These are phyloP conservation scores for Penicillium sp. DNA, from an alignment of 2,329 filamentous ascomycete species.

Conservation along the genomic window DNA sequence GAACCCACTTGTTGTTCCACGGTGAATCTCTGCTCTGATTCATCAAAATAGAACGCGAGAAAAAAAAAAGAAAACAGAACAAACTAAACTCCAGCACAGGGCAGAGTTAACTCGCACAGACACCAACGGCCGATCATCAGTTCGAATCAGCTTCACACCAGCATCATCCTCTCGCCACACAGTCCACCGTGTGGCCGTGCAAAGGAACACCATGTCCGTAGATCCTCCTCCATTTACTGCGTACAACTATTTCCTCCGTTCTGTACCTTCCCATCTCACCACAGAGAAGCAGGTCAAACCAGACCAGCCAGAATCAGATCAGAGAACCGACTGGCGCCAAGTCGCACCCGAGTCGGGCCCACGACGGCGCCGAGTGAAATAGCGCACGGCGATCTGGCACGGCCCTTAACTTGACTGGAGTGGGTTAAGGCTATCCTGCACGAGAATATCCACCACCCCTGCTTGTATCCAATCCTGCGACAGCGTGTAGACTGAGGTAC, in stretches of 20 bases:
- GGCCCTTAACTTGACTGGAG: background rate
- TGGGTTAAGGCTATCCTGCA: background rate
- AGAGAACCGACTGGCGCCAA: slow-evolving; percentile 22
- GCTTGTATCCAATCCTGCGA: background rate
- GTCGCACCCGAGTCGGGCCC: slow-evolving; percentile 27
- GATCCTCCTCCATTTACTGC: too few species aligned
- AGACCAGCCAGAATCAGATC: slow-evolving; percentile 12
- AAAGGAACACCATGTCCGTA: background rate
- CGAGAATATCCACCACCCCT: background rate
- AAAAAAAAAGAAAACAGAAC: too few species aligned
- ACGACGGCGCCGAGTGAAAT: slow-evolving; percentile 14
- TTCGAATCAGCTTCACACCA: background rate
- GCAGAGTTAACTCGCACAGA: slow-evolving; percentile 2
- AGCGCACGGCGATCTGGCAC: slow-evolving; percentile 11
- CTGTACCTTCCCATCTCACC: background rate
- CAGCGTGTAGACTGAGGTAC: background rate
- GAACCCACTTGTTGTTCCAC: slow-evolving; percentile 11
- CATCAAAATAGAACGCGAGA: too few species aligned
- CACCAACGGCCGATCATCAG: background rate
- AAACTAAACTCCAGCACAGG: background rate
- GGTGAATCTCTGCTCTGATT: background rate
- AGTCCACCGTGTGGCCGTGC: background rate
- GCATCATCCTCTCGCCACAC: background rate
- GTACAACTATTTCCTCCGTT: too few species aligned
- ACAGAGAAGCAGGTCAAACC: background rate